A percentile compares a stretch with the other conserved stretches of the same genome.
phyloP scores from a whole-genome alignment of 768 basidiomycete genomes.

The Hemileccinum rubropunctum region DNA sequence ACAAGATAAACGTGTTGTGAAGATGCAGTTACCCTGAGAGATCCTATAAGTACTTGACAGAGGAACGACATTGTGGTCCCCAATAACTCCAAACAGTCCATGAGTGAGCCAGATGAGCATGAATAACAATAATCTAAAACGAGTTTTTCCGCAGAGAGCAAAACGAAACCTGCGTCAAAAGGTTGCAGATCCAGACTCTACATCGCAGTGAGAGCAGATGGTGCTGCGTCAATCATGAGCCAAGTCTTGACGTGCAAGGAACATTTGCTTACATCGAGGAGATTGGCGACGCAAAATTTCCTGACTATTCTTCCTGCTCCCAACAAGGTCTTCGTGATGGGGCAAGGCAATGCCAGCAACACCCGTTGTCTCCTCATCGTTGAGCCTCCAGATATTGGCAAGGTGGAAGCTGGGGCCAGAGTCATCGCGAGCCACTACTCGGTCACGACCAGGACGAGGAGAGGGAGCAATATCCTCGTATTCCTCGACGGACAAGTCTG shows the following conservation, averaged over 20 bases:
- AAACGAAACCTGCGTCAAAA: conserved; percentile 8
- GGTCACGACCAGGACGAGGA: conserved; percentile 28
- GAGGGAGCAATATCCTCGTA: conserved; percentile 36
- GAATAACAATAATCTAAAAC: conserved; percentile 33
- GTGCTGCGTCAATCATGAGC: neutral
- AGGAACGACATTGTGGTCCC: conserved; percentile 23
- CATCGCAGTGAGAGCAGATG: neutral
- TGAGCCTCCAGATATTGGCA: conserved; percentile 67
- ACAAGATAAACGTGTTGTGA: conserved; percentile 36
- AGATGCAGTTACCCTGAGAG: conserved; percentile 34
- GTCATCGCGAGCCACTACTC: conserved; percentile 25
- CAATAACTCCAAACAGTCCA: conserved; percentile 33
- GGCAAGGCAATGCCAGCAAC: conserved; percentile 50
- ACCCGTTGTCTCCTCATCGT: conserved; percentile 65
- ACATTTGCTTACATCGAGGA: conserved; percentile 17
- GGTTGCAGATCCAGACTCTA: neutral
- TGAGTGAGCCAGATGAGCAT: conserved; percentile 19
- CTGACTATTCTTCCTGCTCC: conserved; percentile 39
- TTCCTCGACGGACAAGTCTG: conserved; percentile 65
- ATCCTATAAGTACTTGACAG: conserved; percentile 29
- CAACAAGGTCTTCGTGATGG: conserved; percentile 36
- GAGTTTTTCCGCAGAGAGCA: conserved; percentile 19
- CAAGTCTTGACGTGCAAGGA: neutral
- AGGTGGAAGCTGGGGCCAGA: conserved; percentile 32
- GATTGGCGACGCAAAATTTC: conserved; percentile 35